Evolutionary conservation across 305 asterid species (phyloP), one percentile per base, ranked within the genome.

Genomic region (Solanum chacoense): DNA sequence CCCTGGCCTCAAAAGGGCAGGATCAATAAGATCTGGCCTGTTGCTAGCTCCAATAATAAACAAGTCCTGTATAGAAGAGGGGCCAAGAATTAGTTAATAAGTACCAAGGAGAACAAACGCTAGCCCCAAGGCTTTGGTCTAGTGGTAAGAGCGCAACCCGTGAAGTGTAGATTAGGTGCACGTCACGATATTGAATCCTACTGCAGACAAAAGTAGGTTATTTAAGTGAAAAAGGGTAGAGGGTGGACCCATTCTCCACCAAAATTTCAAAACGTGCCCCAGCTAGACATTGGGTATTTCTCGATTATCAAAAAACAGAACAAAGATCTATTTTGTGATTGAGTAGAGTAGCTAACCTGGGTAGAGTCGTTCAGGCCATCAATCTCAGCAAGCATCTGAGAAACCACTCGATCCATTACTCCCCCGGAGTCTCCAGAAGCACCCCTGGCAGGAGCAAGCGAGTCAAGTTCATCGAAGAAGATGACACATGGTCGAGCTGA

Each of bases 381-480:
- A 86, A 97, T 96, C 93, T 96, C 98, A 69, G 99, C 99, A 89
- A 97, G 99, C 99, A 97, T 96, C 99, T 97, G 99, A 91, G 99
- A 97, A 90, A 97, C 99, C 65, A 96, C 99, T 84, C 99, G 93
- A 92, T 97, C 99, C 99, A 96, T 96, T 42, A 97, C 99, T 69
- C 98, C 99, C 55, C 99, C 99, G 71, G 99, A 97, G 93, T 97
- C 99, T 85, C 99, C 99, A 91, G 99, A 94, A 88, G 97, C 99
- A 63, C 99, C 99, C 90, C 99, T 94, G 88, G 99, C 98, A 36
- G 99, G 99, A 90, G 99, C 99, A 91, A 97, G 99, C 6, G 99
- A 97, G 90, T 97, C 99, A 24, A 97, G 99, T 90, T 97, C 99
- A 88, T 97, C 99, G 50, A 97, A 97, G 93, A 97, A 97, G 90